These are phyloP conservation scores for Pyrenochaeta sp. DNA, from an alignment of 2,329 filamentous ascomycete species.

Conservation along the genomic window DNA sequence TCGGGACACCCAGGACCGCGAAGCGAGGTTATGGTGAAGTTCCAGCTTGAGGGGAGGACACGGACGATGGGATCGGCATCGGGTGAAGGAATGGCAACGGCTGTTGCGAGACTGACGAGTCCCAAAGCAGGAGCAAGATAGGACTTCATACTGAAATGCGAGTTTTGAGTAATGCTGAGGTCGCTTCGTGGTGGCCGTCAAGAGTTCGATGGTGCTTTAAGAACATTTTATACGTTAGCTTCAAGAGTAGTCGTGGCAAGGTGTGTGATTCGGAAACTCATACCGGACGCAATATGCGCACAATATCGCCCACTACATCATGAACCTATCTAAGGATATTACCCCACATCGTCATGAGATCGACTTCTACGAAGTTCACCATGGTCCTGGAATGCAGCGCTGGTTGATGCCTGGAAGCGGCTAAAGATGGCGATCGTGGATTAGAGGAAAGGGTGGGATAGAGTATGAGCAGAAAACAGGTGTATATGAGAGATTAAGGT, in stretches of 20 bases:
- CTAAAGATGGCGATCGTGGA: neutral
- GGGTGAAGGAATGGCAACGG: constrained; percentile 11
- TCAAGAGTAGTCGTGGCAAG: neutral
- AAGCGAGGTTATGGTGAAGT: constrained; percentile 19
- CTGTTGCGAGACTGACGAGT: constrained; percentile 12
- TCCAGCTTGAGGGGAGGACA: constrained; percentile 18
- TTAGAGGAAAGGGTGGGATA: neutral
- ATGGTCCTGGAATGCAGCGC: neutral
- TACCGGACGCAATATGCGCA: neutral
- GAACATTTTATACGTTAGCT: neutral
- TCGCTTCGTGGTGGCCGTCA: neutral
- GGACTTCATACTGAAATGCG: constrained; percentile 8
- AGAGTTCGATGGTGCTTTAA: too few species aligned
- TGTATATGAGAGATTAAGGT: neutral
- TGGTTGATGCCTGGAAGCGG: neutral
- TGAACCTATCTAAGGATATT: neutral
- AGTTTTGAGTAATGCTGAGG: neutral
- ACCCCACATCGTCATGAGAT: constrained; percentile 3
- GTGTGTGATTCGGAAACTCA: neutral
- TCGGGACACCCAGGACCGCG: constrained; percentile 26
- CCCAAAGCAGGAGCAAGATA: neutral
- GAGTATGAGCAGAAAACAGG: neutral
- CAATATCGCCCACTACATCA: neutral
- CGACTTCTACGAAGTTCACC: neutral
- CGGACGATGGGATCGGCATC: constrained; percentile 13